Conservation (phyloP, 495 filamentous ascomycete genomes). For the Hypoxylon perforatum region DNA sequence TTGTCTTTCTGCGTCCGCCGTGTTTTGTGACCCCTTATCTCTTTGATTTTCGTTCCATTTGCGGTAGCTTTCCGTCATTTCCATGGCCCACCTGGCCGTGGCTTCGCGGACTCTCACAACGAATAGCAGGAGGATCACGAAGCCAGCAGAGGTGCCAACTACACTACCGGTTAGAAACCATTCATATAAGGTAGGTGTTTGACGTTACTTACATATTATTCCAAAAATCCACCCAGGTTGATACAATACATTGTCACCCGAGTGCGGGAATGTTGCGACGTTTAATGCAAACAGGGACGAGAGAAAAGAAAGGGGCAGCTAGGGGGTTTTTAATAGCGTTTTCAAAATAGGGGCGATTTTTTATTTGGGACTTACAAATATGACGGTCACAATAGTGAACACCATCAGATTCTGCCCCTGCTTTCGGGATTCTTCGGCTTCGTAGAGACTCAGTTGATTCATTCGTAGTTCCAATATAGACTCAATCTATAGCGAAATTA, state of each 20-base stretch:
- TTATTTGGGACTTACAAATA: slow-evolving; percentile 57
- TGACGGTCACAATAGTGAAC: slow-evolving; percentile 73
- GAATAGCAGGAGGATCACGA: too few relatives aligned
- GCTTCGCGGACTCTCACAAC: too few relatives aligned
- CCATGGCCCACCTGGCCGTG: too few relatives aligned
- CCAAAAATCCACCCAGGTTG: slow-evolving; percentile 7
- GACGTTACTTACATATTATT: slow-evolving; percentile 4
- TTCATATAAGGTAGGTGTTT: too few relatives aligned
- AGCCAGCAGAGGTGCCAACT: too few relatives aligned
- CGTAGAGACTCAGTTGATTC: slow-evolving; percentile 4
- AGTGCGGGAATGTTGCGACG: slow-evolving; percentile 4
- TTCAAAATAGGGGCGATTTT: not conserved
- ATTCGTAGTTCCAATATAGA: not conserved
- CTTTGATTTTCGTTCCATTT: too few relatives aligned
- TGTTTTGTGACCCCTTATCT: too few relatives aligned
- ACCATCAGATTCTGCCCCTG: slow-evolving; percentile 75
- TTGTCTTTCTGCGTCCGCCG: too few relatives aligned
- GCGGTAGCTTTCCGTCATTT: too few relatives aligned
- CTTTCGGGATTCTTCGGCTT: slow-evolving; percentile 1
- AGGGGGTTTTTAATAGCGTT: not conserved
- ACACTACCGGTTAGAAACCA: too few relatives aligned
- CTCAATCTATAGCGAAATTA: too few relatives aligned
- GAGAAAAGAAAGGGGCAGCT: slow-evolving; percentile 5
- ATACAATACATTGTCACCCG: slow-evolving; percentile 1
- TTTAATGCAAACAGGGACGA: slow-evolving; percentile 8